Base-by-base conservation (phyloP, 371 early-diverging fungal species). In the Zopfochytrium polystomum region DNA sequence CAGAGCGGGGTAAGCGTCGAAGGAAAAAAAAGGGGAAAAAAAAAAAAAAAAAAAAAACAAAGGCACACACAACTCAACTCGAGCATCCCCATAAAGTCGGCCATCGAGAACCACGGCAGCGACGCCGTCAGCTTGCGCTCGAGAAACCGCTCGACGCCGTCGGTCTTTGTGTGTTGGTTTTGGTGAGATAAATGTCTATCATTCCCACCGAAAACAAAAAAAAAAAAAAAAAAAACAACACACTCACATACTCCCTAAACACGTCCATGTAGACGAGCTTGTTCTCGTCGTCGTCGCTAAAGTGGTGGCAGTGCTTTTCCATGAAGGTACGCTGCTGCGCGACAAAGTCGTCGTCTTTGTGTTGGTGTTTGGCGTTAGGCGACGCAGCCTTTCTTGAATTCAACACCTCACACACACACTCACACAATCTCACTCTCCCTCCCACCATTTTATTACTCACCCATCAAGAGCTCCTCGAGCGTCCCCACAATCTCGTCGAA, bases 221-320 rank as follows among this genome's bases (percentile, higher is more conserved):
- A 35, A 9, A 20, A 43, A 23, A 47, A 51, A 31, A 31, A 7
- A 32, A 26, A 29, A 33, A 7, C 2, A 26, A 4, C 2, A 33
- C 1, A 65, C 73, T 46, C 49, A 74, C 78, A 48, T 78, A 78
- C 23, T 65, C 31, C 2, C 63, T 52, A 51, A 77, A 77, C 2
- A 73, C 49, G 22, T 72, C 71, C 68, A 67, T 79, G 68, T 77
- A 79, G 15, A 69, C 67, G n/a, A 79, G 57, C 65, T 75, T 79
- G 66, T 79, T 79, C 48, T 79, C 80, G 42, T 75, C 72, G 44
- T 71, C 71, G 33, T 66, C 61, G 20, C 48, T 59, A 15, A 63
- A 52, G 31, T 73, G 60, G 23, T 46, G 22, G 63, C 60, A 63
- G 55, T 73, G 55, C 30, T 48, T 38, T 5, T 60, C 53, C 34